Conservation (phyloP, 1,139 yeast genomes). For the Zygosaccharomyces pseudobailii region DNA sequence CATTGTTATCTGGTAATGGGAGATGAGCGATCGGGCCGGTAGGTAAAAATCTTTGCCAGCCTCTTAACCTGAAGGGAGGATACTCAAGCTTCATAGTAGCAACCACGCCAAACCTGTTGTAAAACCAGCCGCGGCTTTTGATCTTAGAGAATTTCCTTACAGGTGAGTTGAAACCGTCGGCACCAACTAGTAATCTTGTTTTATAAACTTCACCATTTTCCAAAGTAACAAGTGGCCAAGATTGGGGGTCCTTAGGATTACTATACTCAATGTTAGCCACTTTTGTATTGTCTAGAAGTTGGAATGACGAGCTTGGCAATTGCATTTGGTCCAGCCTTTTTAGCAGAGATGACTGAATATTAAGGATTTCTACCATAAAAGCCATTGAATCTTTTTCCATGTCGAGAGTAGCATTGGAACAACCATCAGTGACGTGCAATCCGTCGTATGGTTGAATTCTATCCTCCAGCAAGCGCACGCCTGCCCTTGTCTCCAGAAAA, state of each 20-base stretch:
- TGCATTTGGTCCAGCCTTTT: conserved; percentile 32
- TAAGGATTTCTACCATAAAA: conserved; percentile 77
- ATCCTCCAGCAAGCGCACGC: conserved; percentile 68
- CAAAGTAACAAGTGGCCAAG: conserved; percentile 77
- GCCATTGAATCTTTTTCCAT: conserved; percentile 47
- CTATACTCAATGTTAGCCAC: conserved; percentile 48
- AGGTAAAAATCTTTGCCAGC: conserved; percentile 84
- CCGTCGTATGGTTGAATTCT: conserved; percentile 77
- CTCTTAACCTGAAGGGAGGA: conserved; percentile 70
- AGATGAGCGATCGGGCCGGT: conserved; percentile 92
- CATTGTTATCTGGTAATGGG: conserved; percentile 81
- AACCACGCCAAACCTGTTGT: conserved; percentile 83
- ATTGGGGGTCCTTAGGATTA: conserved; percentile 34
- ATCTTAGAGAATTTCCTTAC: conserved; percentile 79
- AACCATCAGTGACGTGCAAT: conserved; percentile 83
- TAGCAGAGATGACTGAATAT: conserved; percentile 56
- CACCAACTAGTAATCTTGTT: conserved; percentile 81
- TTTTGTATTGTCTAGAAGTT: conserved; percentile 58
- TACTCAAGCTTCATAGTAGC: conserved; percentile 75
- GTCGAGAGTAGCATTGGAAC: conserved; percentile 61
- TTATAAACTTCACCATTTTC: conserved; percentile 60
- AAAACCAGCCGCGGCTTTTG: conserved; percentile 88
- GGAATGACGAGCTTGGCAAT: conserved; percentile 28
- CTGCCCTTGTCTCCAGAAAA: conserved; percentile 65
- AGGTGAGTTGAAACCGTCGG: conserved; percentile 95